Evolutionary conservation across 2,329 filamentous ascomycete species (phyloP).

Genomic region (Nothophaeocryptopus gaeumannii): DNA sequence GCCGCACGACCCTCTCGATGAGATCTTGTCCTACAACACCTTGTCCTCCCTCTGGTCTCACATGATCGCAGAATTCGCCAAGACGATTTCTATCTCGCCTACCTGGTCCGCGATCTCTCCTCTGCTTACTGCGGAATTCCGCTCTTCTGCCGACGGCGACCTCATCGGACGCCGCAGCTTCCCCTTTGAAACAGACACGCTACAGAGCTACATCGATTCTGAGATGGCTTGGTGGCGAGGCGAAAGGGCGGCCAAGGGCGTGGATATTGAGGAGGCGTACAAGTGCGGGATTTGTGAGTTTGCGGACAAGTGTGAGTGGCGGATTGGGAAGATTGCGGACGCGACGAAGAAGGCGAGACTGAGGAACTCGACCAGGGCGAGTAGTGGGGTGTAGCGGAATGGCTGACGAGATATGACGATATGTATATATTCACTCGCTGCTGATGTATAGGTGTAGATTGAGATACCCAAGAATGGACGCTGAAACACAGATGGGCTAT

Average conservation of each 20-base stretch:
- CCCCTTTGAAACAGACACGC: slow-evolving; percentile 60
- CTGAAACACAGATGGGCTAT: no score
- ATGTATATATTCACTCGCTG: no score
- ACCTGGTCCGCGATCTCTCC: slow-evolving; percentile 44
- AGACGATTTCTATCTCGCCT: slow-evolving; percentile 42
- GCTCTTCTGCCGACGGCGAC: slow-evolving; percentile 46
- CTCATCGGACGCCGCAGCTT: slow-evolving; percentile 61
- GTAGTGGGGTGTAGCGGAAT: not conserved
- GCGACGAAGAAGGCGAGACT: slow-evolving; percentile 35
- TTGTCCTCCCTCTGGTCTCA: slow-evolving; percentile 59
- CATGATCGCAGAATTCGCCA: slow-evolving; percentile 60
- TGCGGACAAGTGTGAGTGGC: slow-evolving; percentile 73
- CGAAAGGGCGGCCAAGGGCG: slow-evolving; percentile 67
- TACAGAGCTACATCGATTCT: slow-evolving; percentile 65
- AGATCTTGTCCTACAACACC: slow-evolving; percentile 58
- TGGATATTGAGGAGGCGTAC: slow-evolving; percentile 78
- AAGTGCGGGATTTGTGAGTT: slow-evolving; percentile 89
- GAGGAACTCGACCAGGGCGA: not conserved
- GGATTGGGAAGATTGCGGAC: slow-evolving; percentile 65
- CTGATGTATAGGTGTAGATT: no score
- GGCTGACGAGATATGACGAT: no score
- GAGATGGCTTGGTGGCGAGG: slow-evolving; percentile 90
- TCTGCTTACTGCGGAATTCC: slow-evolving; percentile 58
- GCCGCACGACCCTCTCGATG: slow-evolving; percentile 43
- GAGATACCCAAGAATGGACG: no score